Evolutionary conservation across 768 basidiomycete species (phyloP), one percentile per base, ranked within the genome.

Genomic region (Candolleomyces aberdarensis): DNA sequence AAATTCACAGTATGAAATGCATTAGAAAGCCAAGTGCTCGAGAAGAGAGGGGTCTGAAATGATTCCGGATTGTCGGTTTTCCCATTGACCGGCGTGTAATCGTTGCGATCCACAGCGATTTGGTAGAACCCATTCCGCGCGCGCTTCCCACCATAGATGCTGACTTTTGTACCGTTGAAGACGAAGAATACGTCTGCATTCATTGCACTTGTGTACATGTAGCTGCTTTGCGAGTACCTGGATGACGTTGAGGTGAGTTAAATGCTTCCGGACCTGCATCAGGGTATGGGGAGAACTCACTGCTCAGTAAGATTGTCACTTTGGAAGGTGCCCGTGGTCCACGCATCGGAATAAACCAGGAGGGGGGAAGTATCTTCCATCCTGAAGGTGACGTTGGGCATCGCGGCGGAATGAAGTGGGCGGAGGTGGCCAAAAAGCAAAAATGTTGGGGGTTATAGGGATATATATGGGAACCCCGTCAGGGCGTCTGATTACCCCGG

Each of bases 131-230:
- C 82, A 64, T 83, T 80, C 57, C 82, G 81, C 6, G 58, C 44
- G 22, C 83, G 74, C 57, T 80, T 80, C 2, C 82, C 77, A 8
- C 85, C 85, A 59, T 76, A 85, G 10, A 85, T 66, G 70, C 76
- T 75, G 19, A 85, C 66, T 5, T 73, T 76, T 11, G 77, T 82
- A 15, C 84, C 84, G 47, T 80, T 80, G 72, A 84, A 85, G 26
- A 66, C 60, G 63, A 84, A 78, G 0, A 72, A 73, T 5, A 71
- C 75, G 26, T 62, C 63, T 6, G 78, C 79, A 9, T 71, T 67
- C 5, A 32, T 29, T 7, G 36, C 66, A n/a, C 73, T 67, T 5
- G 81, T 80, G 5, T 62, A 69, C 61, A 72, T 77, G 59, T 78
- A 83, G 43, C 74, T 79, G 49, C 74, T 74, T 14, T 71, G 68